phyloP scores from a whole-genome alignment of 495 filamentous ascomycete species.

The Sordaria brevicollis region DNA sequence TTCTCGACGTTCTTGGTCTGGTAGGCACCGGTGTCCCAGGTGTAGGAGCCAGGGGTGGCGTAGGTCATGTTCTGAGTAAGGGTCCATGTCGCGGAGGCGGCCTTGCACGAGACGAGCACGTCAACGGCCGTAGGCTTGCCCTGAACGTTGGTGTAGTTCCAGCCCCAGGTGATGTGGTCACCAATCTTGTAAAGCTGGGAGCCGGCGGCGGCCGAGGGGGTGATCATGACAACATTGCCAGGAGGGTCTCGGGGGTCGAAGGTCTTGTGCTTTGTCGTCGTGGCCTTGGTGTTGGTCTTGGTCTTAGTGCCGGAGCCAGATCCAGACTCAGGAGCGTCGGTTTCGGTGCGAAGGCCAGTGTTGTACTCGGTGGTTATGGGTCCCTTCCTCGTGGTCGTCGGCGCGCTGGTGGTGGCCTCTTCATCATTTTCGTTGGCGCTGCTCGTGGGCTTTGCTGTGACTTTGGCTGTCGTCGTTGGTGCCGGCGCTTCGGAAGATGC shows the following conservation, averaged over 20 bases:
- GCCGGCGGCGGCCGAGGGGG: constrained; percentile 47
- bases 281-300: constrained; percentile 13
- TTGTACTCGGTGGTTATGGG: constrained; percentile 9
- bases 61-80: constrained; percentile 46
- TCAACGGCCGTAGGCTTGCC: constrained; percentile 71
- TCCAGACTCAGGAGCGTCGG: constrained; percentile 2
- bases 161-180: constrained; percentile 72
- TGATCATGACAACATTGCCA: constrained; percentile 76
- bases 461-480: background rate
- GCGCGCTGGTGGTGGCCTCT: background rate
- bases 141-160: constrained; percentile 89
- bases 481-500: constrained; percentile 3
- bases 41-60: constrained; percentile 28
- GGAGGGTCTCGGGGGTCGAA: constrained; percentile 51
- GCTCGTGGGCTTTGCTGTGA: background rate
- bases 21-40: constrained; percentile 75
- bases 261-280: constrained; percentile 37
- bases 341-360: constrained; percentile 14
- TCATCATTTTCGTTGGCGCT: background rate
- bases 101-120: constrained; percentile 67
- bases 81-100: constrained; percentile 33
- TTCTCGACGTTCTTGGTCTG: constrained; percentile 46
- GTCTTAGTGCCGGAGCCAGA: constrained; percentile 15
- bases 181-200: constrained; percentile 81
- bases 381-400: constrained; percentile 1